phyloP scores from a whole-genome alignment of 495 filamentous ascomycete species.

The Xylaria grammica region DNA sequence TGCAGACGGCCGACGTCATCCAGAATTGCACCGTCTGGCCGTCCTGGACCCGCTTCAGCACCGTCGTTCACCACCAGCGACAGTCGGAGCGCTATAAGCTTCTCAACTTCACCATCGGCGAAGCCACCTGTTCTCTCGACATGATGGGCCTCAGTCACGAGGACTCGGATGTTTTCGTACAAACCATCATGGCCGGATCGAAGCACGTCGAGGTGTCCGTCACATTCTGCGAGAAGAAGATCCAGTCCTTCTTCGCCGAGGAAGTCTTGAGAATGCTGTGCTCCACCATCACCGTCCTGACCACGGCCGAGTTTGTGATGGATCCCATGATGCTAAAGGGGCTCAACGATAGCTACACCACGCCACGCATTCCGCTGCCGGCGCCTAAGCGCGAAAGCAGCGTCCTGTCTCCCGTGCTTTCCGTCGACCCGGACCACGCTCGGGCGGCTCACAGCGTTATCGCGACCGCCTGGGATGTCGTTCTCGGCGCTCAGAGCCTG shows the following conservation, averaged over 20 bases:
- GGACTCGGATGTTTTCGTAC: slow-evolving; percentile 48
- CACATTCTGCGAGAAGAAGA: slow-evolving; percentile 48
- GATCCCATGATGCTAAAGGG: slow-evolving; percentile 46
- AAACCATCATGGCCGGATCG: slow-evolving; percentile 39
- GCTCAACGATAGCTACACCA: slow-evolving; percentile 39
- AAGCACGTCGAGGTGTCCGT: slow-evolving; percentile 45
- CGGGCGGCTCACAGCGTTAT: slow-evolving; percentile 43
- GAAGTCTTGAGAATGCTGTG: slow-evolving; percentile 49
- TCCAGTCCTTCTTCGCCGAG: slow-evolving; percentile 45
- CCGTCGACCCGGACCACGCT: slow-evolving; percentile 33
- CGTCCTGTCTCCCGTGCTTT: slow-evolving; percentile 22
- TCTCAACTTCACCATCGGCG: slow-evolving; percentile 47
- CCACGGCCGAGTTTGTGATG: slow-evolving; percentile 44
- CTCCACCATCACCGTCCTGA: slow-evolving; percentile 46
- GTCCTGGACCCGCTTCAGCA: slow-evolving; percentile 55
- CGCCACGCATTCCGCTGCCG: slow-evolving; percentile 44
- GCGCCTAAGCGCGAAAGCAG: slow-evolving; percentile 28
- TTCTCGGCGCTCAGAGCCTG: slow-evolving; percentile 46
- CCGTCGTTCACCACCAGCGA: slow-evolving; percentile 48
- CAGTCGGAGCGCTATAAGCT: slow-evolving; percentile 27
- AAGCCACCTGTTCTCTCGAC: slow-evolving; percentile 44
- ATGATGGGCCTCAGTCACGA: slow-evolving; percentile 45
- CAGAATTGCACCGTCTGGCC: slow-evolving; percentile 55
- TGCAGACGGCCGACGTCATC: slow-evolving; percentile 48
- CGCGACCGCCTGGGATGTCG: slow-evolving; percentile 44